phyloP scores from a whole-genome alignment of 805 yeast genomes.

The Huiozyma sinensis region DNA sequence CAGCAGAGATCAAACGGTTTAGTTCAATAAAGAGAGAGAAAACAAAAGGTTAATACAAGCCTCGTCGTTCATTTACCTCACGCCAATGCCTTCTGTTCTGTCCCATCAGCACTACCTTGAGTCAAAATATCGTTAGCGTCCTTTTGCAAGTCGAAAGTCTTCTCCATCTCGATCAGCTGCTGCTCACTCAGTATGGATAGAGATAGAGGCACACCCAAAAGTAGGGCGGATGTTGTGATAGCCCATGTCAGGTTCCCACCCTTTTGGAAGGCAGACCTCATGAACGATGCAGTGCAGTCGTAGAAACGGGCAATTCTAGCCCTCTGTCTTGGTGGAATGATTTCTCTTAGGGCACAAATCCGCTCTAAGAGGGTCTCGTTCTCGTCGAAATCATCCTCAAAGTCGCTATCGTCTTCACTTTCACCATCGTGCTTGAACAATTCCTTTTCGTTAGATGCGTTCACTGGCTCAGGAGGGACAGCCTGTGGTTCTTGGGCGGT shows the following conservation, averaged over 20 bases:
- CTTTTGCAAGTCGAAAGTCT: slow-evolving; percentile 74
- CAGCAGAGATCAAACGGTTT: too few relatives aligned
- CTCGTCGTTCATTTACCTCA: neutral
- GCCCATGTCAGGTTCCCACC: slow-evolving; percentile 80
- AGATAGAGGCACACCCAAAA: slow-evolving; percentile 88
- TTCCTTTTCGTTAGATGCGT: slow-evolving; percentile 48
- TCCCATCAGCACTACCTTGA: slow-evolving; percentile 44
- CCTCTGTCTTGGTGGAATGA: slow-evolving; percentile 83
- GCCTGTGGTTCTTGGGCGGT: slow-evolving; percentile 12
- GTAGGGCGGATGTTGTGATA: slow-evolving; percentile 67
- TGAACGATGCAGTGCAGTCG: slow-evolving; percentile 29
- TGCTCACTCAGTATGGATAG: slow-evolving; percentile 85
- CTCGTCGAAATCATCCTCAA: slow-evolving; percentile 58
- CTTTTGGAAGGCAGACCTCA: slow-evolving; percentile 40
- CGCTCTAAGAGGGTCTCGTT: slow-evolving; percentile 82
- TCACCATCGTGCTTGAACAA: slow-evolving; percentile 31
- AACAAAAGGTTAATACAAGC: too few relatives aligned
- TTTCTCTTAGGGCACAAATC: slow-evolving; percentile 82
- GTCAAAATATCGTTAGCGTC: slow-evolving; percentile 67
- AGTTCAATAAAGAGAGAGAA: too few relatives aligned
- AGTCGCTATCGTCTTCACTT: slow-evolving; percentile 41
- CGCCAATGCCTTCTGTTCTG: neutral
- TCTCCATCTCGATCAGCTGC: slow-evolving; percentile 89
- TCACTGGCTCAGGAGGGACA: slow-evolving; percentile 35
- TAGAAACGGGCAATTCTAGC: slow-evolving; percentile 30